Evolutionary conservation across 2,329 filamentous ascomycete genomes (phyloP).

Genomic region (Sordariomycetes sp.): DNA sequence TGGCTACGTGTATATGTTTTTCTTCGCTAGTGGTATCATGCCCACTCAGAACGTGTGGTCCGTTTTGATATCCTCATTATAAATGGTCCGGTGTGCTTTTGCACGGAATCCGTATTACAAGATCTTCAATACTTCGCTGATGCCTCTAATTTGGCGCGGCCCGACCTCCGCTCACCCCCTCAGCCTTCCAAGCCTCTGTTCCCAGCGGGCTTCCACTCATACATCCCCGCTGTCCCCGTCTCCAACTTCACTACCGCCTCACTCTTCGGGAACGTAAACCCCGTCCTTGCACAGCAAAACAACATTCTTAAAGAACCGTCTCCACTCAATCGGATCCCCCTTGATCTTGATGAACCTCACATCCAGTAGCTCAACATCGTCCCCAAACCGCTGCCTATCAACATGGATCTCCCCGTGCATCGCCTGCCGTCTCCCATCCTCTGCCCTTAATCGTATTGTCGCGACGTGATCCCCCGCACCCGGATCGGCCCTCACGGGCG

Average conservation of each 20-base stretch:
- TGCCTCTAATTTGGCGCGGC: background rate
- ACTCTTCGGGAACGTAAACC: conserved; percentile 43
- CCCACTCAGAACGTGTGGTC: background rate
- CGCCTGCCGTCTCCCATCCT: conserved; percentile 58
- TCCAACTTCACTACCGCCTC: conserved; percentile 3
- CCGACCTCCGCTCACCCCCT: background rate
- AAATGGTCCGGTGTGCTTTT: background rate
- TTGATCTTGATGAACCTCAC: conserved; percentile 89
- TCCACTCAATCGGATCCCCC: conserved; percentile 93
- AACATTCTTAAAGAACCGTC: conserved; percentile 93
- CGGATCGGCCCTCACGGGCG: conserved; percentile 31
- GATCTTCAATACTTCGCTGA: background rate
- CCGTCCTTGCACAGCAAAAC: conserved; percentile 77
- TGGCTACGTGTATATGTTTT: background rate
- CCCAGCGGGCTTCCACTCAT: background rate
- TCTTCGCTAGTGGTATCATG: background rate
- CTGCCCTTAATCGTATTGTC: conserved; percentile 59
- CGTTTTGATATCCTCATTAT: background rate
- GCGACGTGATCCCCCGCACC: conserved; percentile 21
- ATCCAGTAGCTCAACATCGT: conserved; percentile 55
- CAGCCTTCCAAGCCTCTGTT: background rate
- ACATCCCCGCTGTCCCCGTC: background rate
- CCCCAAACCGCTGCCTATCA: conserved; percentile 47
- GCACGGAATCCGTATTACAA: background rate
- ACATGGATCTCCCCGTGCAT: conserved; percentile 65